Percentiles rank a stretch among this genome's conserved stretches.
phyloP scores from a whole-genome alignment of 2,329 filamentous ascomycete species.

The Penicillium rolfsii region DNA sequence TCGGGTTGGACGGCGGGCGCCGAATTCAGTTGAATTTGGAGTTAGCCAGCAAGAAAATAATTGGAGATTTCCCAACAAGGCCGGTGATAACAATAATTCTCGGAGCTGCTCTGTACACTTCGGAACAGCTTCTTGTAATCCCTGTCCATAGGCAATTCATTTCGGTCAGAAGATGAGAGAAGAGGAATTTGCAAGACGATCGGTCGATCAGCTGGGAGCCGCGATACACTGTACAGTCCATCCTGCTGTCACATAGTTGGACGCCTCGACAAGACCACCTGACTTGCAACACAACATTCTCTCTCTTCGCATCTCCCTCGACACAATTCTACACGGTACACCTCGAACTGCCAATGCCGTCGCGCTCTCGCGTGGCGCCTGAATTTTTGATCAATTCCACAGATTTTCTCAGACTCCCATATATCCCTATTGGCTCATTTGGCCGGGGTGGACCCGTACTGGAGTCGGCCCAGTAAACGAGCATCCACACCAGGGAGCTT shows the following conservation, averaged over 20 bases:
- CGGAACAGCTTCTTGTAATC: background rate
- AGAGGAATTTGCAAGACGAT: background rate
- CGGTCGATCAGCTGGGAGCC: conserved; percentile 9
- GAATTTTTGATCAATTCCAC: background rate
- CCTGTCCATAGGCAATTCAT: background rate
- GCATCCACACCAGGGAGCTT: conserved; percentile 29
- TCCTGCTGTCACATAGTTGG: background rate
- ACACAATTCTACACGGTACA: conserved; percentile 24
- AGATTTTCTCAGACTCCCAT: background rate
- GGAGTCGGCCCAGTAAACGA: conserved; percentile 10
- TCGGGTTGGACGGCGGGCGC: conserved; percentile 4
- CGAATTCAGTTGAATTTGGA: background rate
- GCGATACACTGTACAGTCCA: conserved; percentile 9
- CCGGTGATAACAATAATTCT: conserved; percentile 13
- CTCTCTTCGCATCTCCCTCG: background rate
- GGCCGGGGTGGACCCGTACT: conserved; percentile 25
- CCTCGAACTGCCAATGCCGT: conserved; percentile 22
- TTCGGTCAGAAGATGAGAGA: background rate
- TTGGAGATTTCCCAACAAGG: conserved; percentile 12
- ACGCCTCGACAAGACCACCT: background rate
- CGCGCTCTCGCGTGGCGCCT: conserved; percentile 8
- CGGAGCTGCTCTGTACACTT: conserved; percentile 11
- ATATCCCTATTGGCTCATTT: conserved; percentile 19
- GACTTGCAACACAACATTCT: background rate
- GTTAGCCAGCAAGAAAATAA: background rate